Base-by-base conservation (phyloP, 2,329 filamentous ascomycete species). In the Davidsoniella eucalypti region DNA sequence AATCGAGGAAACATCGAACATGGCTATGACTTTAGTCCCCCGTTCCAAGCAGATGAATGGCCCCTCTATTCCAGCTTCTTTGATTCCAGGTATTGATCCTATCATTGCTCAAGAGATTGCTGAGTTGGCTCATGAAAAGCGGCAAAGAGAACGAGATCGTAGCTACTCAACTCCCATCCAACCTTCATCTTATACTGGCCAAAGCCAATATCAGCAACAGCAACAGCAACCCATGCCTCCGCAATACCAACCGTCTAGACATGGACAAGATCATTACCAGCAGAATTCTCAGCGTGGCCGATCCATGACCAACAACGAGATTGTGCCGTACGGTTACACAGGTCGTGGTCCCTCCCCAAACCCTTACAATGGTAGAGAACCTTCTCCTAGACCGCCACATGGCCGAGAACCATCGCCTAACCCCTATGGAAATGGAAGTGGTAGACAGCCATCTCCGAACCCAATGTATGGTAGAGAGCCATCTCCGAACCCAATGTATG, bases 11-110 rank as follows among this genome's bases (percentile, higher is more conserved):
- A 47, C 50, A 3, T 53, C 54, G 17, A 48, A 48, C 49, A 51
- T 55, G 54, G 54, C 47, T 39, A 54, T 44, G 43, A 52, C 52
- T 12, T 44, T 51, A 38, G 51, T 52, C 33, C 52, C 42, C 16
- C 39, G 51, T 14, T 17, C 23, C 2, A 43, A 33, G 12, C 51
- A 49, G 6, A 36, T 26, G 18, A 44, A 50, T n/a, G 42, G 49
- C 2, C 69, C 72, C 1, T 59, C 67, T 3, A 65, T 79, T 2
- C 78, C 78, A 4, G 60, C 74, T 1, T 75, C 76, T 3, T 64
- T 82, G 18, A 70, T 81, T 6, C 73, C 77, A n/a, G 77, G 76
- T 3, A 66, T 78, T 23, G 76, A 81, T 54, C 73, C 74, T 3
- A 61, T 59, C 16, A 63, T 78, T 36, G 69, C 74, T 1, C 69